A percentile compares a stretch with the other conserved stretches of the same genome.
Evolutionary conservation across 257 asterid species (phyloP).

Genomic region (Solanum stenotomum): DNA sequence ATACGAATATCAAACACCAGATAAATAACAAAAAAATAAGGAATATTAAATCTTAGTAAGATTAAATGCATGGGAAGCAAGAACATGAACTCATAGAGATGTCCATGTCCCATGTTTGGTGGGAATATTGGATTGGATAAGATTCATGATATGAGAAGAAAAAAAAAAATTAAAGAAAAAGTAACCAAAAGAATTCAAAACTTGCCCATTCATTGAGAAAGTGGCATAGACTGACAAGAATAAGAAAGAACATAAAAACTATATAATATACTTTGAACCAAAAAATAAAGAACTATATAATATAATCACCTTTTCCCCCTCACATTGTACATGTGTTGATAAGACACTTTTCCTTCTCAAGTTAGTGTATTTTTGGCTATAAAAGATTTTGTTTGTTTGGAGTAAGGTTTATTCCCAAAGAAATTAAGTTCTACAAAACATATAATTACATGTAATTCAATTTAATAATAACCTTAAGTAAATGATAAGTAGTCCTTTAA

Average conservation of each 20-base stretch:
- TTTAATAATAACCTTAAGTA: not conserved
- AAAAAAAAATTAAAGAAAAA: not conserved
- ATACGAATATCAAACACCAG: not conserved
- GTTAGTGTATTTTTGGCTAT: not conserved
- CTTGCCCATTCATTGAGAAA: not conserved
- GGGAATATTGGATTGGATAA: not conserved
- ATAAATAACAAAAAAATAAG: not conserved
- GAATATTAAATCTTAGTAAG: not conserved
- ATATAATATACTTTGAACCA: not conserved
- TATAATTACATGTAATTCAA: not conserved
- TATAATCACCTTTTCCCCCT: not conserved
- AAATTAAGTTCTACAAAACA: not conserved
- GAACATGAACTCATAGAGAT: not conserved
- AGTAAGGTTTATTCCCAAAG: no score
- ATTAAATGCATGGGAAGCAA: not conserved
- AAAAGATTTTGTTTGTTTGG: not conserved
- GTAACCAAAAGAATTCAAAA: not conserved
- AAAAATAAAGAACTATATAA: not conserved
- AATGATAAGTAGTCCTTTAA: not conserved
- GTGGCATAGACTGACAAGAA: not conserved
- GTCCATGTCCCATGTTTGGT: not conserved
- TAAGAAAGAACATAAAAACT: not conserved
- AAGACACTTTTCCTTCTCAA: not conserved
- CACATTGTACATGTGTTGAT: not conserved
- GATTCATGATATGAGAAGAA: not conserved